Percentiles rank a stretch among this genome's conserved stretches.
Evolutionary conservation across 2,329 filamentous ascomycete species (phyloP).

Genomic region (Pseudogymnoascus verrucosus): DNA sequence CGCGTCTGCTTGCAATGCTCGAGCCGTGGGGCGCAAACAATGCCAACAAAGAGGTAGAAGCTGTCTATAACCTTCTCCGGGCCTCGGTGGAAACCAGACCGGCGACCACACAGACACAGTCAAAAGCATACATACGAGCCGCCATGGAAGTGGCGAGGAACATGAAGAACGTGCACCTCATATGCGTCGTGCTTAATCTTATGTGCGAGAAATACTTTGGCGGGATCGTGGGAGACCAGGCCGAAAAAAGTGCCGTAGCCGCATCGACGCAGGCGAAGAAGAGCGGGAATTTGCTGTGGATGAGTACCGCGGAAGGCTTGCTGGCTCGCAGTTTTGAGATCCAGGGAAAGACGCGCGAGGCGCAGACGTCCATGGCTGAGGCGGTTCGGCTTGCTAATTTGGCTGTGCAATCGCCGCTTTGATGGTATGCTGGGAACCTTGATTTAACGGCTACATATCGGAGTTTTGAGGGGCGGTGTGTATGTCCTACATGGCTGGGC

Average conservation of each 20-base stretch:
- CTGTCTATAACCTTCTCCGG: constrained; percentile 68
- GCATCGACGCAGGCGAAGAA: constrained; percentile 59
- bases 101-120: constrained; percentile 60
- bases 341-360: constrained; percentile 54
- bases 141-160: constrained; percentile 63
- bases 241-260: constrained; percentile 66
- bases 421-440: constrained; percentile 1
- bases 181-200: constrained; percentile 75
- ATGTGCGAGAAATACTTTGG: constrained; percentile 66
- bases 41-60: constrained; percentile 65
- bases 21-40: constrained; percentile 61
- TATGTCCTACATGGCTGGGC: background rate
- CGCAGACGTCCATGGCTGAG: constrained; percentile 36
- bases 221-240: constrained; percentile 63
- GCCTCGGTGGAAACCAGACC: constrained; percentile 57
- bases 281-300: constrained; percentile 67
- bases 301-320: constrained; percentile 73
- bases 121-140: constrained; percentile 69
- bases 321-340: constrained; percentile 67
- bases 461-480: background rate
- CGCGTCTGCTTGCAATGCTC: constrained; percentile 55
- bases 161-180: constrained; percentile 67
- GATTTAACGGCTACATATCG: constrained; percentile 11
- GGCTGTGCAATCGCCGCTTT: constrained; percentile 12
- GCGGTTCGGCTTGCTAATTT: constrained; percentile 27